These are phyloP conservation scores for Chalciporus sphaerocephalus DNA, from an alignment of 768 basidiomycete species.

Conservation along the genomic window DNA sequence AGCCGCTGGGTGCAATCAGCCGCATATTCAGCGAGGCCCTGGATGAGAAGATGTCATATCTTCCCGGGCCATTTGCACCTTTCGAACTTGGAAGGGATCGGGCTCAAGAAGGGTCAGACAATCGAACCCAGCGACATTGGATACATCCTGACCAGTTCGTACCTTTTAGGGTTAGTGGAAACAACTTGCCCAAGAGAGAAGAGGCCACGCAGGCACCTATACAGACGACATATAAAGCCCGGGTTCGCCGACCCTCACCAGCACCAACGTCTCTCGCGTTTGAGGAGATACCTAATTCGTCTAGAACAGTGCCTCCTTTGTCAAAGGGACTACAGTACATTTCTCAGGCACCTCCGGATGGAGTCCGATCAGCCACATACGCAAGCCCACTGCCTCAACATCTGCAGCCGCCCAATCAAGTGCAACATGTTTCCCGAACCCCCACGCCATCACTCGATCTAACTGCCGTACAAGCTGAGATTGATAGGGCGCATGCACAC, in stretches of 20 bases:
- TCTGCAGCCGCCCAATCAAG: conserved; percentile 39
- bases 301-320: conserved; percentile 1
- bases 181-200: conserved; percentile 39
- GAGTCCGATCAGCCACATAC: conserved; percentile 15
- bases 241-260: conserved; percentile 56
- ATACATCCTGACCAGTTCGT: conserved; percentile 36
- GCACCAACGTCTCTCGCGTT: conserved; percentile 27
- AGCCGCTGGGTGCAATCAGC: conserved; percentile 84
- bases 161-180: conserved; percentile 28
- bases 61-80: conserved; percentile 68
- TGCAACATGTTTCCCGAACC: conserved; percentile 60
- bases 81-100: conserved; percentile 59
- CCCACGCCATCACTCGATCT: conserved; percentile 69
- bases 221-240: conserved; percentile 72
- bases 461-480: conserved; percentile 66
- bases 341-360: conserved; percentile 46
- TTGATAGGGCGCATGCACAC: conserved; percentile 71
- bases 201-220: conserved; percentile 27
- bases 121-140: conserved; percentile 35
- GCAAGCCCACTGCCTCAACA: conserved; percentile 27
- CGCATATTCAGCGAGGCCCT: conserved; percentile 84
- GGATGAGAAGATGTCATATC: conserved; percentile 61
- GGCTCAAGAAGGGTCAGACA: conserved; percentile 35
- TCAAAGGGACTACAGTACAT: conserved; percentile 38
- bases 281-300: conserved; percentile 45